phyloP scores from a whole-genome alignment of 257 asterid species.

The Buddleja alternifolia region DNA sequence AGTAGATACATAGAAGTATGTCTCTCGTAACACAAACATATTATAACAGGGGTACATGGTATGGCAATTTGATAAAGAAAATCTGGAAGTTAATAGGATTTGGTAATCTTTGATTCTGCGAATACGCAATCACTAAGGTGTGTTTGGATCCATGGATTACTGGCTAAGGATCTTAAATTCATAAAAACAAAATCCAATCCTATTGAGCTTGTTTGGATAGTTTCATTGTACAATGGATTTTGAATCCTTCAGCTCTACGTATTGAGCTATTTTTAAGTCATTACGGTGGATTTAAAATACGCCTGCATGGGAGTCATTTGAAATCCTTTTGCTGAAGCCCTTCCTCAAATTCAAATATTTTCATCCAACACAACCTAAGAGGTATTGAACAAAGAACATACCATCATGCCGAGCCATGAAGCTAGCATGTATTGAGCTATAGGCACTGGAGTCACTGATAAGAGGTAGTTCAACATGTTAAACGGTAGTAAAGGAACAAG shows the following conservation, averaged over 20 bases:
- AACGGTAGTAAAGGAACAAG: constrained; percentile 96
- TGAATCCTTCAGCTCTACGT: too few species aligned
- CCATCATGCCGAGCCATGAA: constrained; percentile 99
- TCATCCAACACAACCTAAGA: background rate
- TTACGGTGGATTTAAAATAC: too few species aligned
- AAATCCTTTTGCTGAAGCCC: too few species aligned
- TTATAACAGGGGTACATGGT: background rate
- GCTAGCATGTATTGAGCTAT: constrained; percentile 84
- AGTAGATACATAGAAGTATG: constrained; percentile 6
- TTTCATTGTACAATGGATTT: too few species aligned
- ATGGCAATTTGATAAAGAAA: background rate
- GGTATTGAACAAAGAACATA: constrained; percentile 30
- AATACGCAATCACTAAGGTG: constrained; percentile 16
- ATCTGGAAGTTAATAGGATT: background rate
- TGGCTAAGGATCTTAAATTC: too few species aligned
- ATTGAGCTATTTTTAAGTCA: too few species aligned
- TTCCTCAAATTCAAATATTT: too few species aligned
- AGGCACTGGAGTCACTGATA: constrained; percentile 93
- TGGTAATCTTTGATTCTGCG: background rate
- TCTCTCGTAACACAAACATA: background rate
- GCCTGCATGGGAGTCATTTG: too few species aligned
- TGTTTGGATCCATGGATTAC: too few species aligned
- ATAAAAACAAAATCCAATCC: too few species aligned
- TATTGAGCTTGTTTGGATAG: too few species aligned
- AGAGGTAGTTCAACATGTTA: constrained; percentile 93